Percentiles rank a stretch among this genome's conserved stretches.
phyloP scores from a whole-genome alignment of 441 rosid species.

The Dalechampia spathulata region DNA sequence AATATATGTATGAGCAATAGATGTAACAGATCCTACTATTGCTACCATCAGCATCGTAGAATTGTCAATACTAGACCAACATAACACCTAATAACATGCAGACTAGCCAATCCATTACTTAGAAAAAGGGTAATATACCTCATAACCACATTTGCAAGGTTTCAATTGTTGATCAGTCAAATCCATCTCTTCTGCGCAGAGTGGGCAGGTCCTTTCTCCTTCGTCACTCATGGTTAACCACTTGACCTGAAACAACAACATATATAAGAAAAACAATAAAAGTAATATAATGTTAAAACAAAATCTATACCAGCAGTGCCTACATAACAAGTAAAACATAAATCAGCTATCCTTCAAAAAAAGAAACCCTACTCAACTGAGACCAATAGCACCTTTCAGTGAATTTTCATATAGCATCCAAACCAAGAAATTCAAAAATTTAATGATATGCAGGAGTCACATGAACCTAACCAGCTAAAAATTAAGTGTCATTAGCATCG shows the following conservation, averaged over 20 bases:
- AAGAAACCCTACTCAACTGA: slow-evolving; percentile 1
- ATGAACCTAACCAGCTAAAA: neutral
- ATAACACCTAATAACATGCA: too few relatives aligned
- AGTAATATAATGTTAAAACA: too few relatives aligned
- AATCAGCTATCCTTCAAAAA: neutral
- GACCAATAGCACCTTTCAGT: neutral
- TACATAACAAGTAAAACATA: neutral
- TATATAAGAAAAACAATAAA: too few relatives aligned
- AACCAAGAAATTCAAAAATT: neutral
- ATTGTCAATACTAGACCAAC: too few relatives aligned
- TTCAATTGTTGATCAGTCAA: slow-evolving; percentile 89
- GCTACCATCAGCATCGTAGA: too few relatives aligned
- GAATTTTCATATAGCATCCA: neutral
- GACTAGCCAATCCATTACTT: neutral
- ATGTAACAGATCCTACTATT: too few relatives aligned
- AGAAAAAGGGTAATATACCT: slow-evolving; percentile 33
- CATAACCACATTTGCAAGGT: slow-evolving; percentile 97
- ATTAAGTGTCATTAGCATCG: neutral
- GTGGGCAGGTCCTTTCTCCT: slow-evolving; percentile 89
- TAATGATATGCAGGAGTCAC: neutral
- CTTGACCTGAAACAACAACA: slow-evolving; percentile 23
- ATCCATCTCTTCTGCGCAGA: slow-evolving; percentile 95
- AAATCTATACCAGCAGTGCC: too few relatives aligned
- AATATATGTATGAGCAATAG: too few relatives aligned
- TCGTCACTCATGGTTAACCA: slow-evolving; percentile 80